phyloP scores from a whole-genome alignment of 768 basidiomycete species.

The Leccinum subgranulosum region DNA sequence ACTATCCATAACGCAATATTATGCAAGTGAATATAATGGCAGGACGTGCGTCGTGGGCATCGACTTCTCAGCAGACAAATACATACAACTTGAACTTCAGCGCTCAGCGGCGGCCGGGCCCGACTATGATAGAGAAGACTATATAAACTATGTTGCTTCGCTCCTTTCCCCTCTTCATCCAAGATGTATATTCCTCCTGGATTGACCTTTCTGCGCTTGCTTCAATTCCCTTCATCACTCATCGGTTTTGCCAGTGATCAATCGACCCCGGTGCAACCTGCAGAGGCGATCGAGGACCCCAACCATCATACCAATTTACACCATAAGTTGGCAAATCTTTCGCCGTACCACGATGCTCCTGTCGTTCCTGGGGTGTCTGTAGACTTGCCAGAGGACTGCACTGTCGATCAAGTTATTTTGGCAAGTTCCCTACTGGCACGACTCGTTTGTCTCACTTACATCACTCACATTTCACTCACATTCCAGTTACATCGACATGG shows the following conservation, averaged over 20 bases:
- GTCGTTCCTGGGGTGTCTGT: conserved; percentile 24
- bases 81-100: too few species aligned
- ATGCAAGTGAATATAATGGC: too few species aligned
- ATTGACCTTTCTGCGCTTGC: conserved; percentile 9
- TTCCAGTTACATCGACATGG: conserved; percentile 42
- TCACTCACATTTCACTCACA: background rate
- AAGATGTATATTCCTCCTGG: conserved; percentile 17
- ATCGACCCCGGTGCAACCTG: background rate
- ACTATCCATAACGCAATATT: too few species aligned
- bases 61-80: too few species aligned
- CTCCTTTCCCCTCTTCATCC: background rate
- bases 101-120: too few species aligned
- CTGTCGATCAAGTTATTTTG: conserved; percentile 39
- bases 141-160: background rate
- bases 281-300: background rate
- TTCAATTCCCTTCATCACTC: conserved; percentile 12
- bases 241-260: background rate
- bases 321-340: conserved; percentile 34
- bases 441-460: background rate
- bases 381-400: conserved; percentile 37
- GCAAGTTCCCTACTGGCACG: conserved; percentile 18
- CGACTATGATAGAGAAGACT: background rate
- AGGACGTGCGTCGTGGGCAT: too few species aligned
- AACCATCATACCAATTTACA: background rate
- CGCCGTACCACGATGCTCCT: conserved; percentile 37